Base-by-base conservation (phyloP, 371 early-diverging fungal species). In the Circinella umbellata region DNA sequence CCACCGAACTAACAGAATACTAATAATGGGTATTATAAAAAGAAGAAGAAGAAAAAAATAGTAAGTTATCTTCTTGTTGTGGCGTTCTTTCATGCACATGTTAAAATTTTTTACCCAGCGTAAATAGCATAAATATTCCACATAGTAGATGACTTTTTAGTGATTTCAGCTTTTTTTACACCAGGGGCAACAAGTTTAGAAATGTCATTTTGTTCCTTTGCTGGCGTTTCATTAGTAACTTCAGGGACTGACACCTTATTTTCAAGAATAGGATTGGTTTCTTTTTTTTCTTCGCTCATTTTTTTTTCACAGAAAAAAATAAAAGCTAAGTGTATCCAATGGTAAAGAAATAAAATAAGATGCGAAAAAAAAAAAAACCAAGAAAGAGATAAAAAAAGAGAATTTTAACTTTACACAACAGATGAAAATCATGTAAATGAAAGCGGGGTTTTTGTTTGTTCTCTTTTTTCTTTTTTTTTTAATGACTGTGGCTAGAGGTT, bases 1-100 rank as follows among this genome's bases (percentile, higher is more conserved):
- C 67, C 67, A 66, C 36, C 59, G 60, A n/a, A 66, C 46, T 3
- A 66, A 39, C n/a, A 66, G 15, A 46, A 66, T 55, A 46, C 67
- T 66, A 2, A 9, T 18, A 9, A 20, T 27, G 37, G 4, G 36
- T 51, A 14, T 47, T 38, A 18, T 13, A 27, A 7, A 47, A 11
- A 38, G 14, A 6, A 35, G 13, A 4, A n/a, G n/a, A n/a, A n/a
- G n/a, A n/a, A n/a, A n/a, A n/a, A n/a, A n/a, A n/a, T n/a, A n/a
- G 35, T 42, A 42, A 42, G 42, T 42, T 42, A 11, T 42, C 11
- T 39, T 39, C 10, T 42, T 42, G 11, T 11, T 42, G 42, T 42
- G 42, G 42, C 42, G 42, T 42, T 11, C 42, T 37, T 54, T 36
- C 20, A 37, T 27, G 38, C 36, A 13, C 18, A 48, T 49, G 34